A percentile compares a stretch with the other conserved stretches of the same genome.
Evolutionary conservation across 495 filamentous ascomycete species (phyloP).

Genomic region (Articulospora tetracladia): DNA sequence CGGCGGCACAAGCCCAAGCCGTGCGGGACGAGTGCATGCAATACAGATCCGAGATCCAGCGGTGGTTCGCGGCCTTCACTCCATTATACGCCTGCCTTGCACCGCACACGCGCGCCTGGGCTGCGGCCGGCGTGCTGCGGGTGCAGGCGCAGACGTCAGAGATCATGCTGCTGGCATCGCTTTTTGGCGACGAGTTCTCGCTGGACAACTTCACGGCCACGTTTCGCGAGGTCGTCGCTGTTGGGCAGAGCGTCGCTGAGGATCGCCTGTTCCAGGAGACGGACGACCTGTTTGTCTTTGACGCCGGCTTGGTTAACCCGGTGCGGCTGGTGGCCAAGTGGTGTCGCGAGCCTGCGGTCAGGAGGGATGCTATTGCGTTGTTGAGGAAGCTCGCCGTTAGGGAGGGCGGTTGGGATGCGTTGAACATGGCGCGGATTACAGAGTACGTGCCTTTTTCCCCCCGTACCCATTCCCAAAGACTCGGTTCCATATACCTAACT

Average conservation of each 20-base stretch:
- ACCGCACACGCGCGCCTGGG: not conserved
- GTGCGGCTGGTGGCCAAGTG: not conserved
- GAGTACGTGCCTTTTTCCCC: no score
- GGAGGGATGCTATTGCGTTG: not conserved
- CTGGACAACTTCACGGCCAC: not conserved
- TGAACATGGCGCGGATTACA: not conserved
- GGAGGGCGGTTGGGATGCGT: not conserved
- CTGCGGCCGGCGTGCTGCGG: not conserved
- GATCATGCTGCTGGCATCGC: not conserved
- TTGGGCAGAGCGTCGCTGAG: not conserved
- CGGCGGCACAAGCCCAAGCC: not conserved
- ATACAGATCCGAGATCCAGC: not conserved
- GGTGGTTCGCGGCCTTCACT: not conserved
- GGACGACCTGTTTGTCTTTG: not conserved
- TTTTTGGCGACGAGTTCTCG: not conserved
- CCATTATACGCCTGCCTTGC: not conserved
- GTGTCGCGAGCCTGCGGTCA: not conserved
- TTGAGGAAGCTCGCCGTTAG: not conserved
- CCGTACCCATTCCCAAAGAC: no score
- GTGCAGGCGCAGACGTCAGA: not conserved
- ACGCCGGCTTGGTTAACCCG: not conserved
- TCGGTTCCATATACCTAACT: no score
- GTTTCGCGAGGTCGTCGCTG: not conserved
- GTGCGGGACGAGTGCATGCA: not conserved
- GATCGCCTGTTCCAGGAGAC: not conserved